Percentiles rank a stretch among this genome's conserved stretches.
These are phyloP conservation scores for Mentha longifolia DNA, from an alignment of 257 asterid species.

Conservation along the genomic window DNA sequence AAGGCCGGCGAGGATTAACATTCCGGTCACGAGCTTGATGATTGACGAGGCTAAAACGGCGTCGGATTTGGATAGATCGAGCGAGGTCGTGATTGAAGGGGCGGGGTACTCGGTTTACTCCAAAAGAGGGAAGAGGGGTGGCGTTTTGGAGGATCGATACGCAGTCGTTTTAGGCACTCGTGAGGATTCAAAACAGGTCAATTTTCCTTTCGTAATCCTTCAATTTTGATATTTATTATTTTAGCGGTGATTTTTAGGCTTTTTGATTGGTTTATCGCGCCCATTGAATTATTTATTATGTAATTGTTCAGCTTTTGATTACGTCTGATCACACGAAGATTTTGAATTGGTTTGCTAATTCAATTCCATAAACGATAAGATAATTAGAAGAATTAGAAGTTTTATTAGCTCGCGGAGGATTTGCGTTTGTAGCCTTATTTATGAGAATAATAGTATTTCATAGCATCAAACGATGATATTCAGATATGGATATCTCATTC, in stretches of 20 bases:
- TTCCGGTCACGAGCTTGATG: slow-evolving; percentile 50
- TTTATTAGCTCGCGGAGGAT: neutral
- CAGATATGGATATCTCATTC: slow-evolving; percentile 4
- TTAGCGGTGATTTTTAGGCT: neutral
- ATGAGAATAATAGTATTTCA: neutral
- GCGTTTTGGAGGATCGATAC: slow-evolving; percentile 76
- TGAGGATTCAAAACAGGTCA: slow-evolving; percentile 68
- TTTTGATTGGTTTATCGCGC: neutral
- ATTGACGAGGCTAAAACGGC: slow-evolving; percentile 33
- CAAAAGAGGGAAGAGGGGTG: slow-evolving; percentile 71
- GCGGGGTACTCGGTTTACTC: slow-evolving; percentile 69
- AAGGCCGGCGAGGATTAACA: slow-evolving; percentile 62
- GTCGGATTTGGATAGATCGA: slow-evolving; percentile 41
- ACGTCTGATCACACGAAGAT: neutral
- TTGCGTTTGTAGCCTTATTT: neutral
- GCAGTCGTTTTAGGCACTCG: slow-evolving; percentile 48
- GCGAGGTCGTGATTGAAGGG: slow-evolving; percentile 64
- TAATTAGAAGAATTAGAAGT: neutral
- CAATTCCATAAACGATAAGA: neutral
- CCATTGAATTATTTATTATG: neutral
- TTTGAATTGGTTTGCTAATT: slow-evolving; percentile 13
- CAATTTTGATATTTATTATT: neutral
- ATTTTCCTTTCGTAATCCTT: neutral
- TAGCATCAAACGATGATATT: neutral
- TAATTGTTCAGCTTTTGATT: slow-evolving; percentile 4